Conservation (phyloP, 2,329 filamentous ascomycete species). For the Gaeumannomyces tritici region DNA sequence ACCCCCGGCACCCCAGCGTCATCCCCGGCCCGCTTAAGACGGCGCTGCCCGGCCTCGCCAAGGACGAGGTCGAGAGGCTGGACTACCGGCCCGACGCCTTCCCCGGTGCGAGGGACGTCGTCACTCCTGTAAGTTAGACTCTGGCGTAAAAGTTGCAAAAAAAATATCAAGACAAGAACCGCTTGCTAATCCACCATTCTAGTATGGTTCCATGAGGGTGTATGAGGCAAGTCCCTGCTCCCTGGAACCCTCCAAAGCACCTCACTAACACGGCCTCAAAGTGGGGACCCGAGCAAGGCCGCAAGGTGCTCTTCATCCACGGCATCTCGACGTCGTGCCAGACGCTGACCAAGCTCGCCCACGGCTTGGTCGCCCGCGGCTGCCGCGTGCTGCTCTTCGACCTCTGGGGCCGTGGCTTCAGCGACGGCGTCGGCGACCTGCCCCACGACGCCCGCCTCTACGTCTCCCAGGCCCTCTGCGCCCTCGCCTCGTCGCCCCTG, state of each 20-base stretch:
- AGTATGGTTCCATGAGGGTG: conserved; percentile 65
- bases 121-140: conserved; percentile 43
- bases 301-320: conserved; percentile 69
- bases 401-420: conserved; percentile 60
- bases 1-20: conserved; percentile 11
- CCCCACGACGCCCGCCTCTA: conserved; percentile 69
- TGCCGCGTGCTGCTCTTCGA: conserved; percentile 77
- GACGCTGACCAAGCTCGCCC: conserved; percentile 57
- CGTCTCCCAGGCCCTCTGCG: conserved; percentile 61
- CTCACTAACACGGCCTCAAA: neutral
- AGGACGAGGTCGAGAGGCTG: conserved; percentile 14
- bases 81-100: conserved; percentile 59
- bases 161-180: neutral
- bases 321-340: conserved; percentile 79
- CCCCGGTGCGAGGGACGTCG: conserved; percentile 63
- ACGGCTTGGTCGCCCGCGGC: conserved; percentile 52
- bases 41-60: conserved; percentile 12
- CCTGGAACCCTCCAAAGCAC: neutral
- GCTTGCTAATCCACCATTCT: neutral
- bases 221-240: conserved; percentile 43
- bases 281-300: conserved; percentile 65
- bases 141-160: too few relatives aligned
- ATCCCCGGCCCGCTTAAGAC: conserved; percentile 21
- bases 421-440: conserved; percentile 53
- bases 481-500: conserved; percentile 58